Percentiles rank a stretch among this genome's conserved stretches.
Evolutionary conservation across 2,329 filamentous ascomycete genomes (phyloP).

Genomic region (Fusarium newnesense): DNA sequence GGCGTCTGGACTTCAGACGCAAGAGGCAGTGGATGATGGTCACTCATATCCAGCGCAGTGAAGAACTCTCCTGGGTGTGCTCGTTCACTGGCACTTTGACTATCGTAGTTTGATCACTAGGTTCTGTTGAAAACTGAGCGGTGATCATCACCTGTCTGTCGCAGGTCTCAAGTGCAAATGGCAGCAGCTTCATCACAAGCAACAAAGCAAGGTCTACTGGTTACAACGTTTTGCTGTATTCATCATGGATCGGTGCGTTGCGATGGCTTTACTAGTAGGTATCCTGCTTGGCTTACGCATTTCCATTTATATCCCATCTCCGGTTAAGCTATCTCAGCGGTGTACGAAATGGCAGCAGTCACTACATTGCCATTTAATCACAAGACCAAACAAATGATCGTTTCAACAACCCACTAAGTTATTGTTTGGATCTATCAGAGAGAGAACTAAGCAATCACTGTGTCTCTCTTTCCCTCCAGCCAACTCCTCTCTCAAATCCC

Average conservation of each 20-base stretch:
- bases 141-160: not conserved
- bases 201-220: fast-evolving
- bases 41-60: not conserved
- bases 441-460: not conserved
- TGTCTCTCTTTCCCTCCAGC: not conserved
- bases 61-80: fast-evolving
- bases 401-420: not conserved
- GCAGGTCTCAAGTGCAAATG: fast-evolving
- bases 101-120: not conserved
- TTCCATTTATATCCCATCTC: not conserved
- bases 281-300: fast-evolving
- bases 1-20: fast-evolving
- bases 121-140: not conserved
- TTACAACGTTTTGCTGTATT: fast-evolving
- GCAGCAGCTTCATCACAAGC: not conserved
- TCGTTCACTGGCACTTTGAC: not conserved
- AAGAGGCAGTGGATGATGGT: not conserved
- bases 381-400: fast-evolving
- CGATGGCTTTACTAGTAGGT: fast-evolving
- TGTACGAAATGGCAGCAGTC: too few species aligned
- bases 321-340: fast-evolving
- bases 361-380: not conserved
- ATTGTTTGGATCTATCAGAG: not conserved
- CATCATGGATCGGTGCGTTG: too few species aligned
- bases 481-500: too few species aligned